Percentiles rank a stretch among this genome's conserved stretches.
Evolutionary conservation across 208 protist genomes (phyloP).

Genomic region (Acanthamoeba healyi): DNA sequence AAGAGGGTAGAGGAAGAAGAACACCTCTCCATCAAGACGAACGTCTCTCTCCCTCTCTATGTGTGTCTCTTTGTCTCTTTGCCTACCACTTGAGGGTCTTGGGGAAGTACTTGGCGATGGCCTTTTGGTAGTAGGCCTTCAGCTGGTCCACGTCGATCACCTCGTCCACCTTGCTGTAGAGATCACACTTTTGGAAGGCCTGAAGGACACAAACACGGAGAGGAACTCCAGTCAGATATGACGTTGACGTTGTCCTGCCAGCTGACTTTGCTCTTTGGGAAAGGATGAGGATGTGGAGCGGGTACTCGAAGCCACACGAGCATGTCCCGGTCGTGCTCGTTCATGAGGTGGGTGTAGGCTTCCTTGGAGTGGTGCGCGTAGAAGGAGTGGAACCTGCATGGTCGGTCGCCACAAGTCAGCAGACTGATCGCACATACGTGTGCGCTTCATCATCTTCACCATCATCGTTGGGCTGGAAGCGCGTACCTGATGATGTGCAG

Average conservation of each 20-base stretch:
- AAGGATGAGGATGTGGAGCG: not conserved
- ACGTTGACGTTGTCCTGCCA: not conserved
- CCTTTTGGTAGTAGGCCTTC: conserved; percentile 84
- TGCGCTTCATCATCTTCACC: too few relatives aligned
- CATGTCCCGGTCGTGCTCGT: conserved; percentile 82
- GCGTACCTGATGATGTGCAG: conserved; percentile 83
- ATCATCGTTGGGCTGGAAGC: not conserved
- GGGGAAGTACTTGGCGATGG: conserved; percentile 88
- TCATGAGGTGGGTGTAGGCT: conserved; percentile 82
- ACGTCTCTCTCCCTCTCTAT: too few relatives aligned
- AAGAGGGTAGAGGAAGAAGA: too few relatives aligned
- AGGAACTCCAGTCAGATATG: not conserved
- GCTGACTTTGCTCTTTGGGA: too few relatives aligned
- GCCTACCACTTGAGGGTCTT: conserved; percentile 83
- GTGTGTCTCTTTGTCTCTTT: too few relatives aligned
- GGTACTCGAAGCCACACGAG: conserved; percentile 85
- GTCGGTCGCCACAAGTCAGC: not conserved
- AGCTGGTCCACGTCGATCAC: conserved; percentile 80
- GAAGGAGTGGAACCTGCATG: conserved; percentile 86
- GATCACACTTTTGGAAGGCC: conserved; percentile 86
- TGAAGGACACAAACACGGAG: not conserved
- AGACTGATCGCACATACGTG: not conserved
- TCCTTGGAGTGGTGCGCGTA: conserved; percentile 87
- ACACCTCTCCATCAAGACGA: too few relatives aligned
- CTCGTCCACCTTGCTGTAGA: conserved; percentile 87